Conservation (phyloP, 1,139 yeast genomes). For the Blastobotrys serpentis region DNA sequence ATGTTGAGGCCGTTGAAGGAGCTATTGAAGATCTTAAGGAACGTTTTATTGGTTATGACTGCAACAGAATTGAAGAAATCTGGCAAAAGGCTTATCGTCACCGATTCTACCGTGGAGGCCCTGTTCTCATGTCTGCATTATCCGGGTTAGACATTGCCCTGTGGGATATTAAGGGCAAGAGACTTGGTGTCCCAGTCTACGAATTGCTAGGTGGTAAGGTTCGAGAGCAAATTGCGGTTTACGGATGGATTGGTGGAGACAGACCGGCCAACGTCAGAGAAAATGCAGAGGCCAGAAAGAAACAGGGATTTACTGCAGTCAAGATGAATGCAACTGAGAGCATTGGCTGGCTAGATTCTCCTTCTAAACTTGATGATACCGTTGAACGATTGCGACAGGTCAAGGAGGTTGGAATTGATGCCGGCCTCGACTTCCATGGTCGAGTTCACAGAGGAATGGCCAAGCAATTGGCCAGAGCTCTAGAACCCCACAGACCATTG, state of each 20-base stretch:
- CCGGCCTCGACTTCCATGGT: slow-evolving; percentile 37
- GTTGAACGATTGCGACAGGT: slow-evolving; percentile 32
- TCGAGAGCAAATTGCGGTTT: slow-evolving; percentile 33
- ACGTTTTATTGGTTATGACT: slow-evolving; percentile 37
- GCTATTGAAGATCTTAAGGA: slow-evolving; percentile 34
- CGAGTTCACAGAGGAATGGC: slow-evolving; percentile 37
- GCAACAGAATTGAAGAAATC: slow-evolving; percentile 35
- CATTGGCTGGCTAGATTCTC: slow-evolving; percentile 36
- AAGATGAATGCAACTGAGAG: slow-evolving; percentile 36
- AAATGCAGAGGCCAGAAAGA: slow-evolving; percentile 33
- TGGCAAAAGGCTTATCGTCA: slow-evolving; percentile 36
- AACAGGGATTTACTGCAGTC: slow-evolving; percentile 37
- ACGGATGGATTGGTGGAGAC: slow-evolving; percentile 40
- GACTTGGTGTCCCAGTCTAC: slow-evolving; percentile 36
- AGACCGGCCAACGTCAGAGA: slow-evolving; percentile 32
- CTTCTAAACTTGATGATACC: slow-evolving; percentile 30
- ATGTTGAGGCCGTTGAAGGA: slow-evolving; percentile 37
- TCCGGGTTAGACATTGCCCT: slow-evolving; percentile 37
- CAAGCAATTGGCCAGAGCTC: slow-evolving; percentile 32
- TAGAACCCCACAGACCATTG: slow-evolving; percentile 34
- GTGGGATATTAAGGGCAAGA: slow-evolving; percentile 39
- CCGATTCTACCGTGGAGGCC: slow-evolving; percentile 37
- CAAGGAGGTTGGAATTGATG: slow-evolving; percentile 33
- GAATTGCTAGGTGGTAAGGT: slow-evolving; percentile 37
- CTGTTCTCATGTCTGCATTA: slow-evolving; percentile 36